A percentile compares a stretch with the other conserved stretches of the same genome.
These are phyloP conservation scores for Eucommia ulmoides DNA, from an alignment of 257 asterid genomes.

Conservation along the genomic window DNA sequence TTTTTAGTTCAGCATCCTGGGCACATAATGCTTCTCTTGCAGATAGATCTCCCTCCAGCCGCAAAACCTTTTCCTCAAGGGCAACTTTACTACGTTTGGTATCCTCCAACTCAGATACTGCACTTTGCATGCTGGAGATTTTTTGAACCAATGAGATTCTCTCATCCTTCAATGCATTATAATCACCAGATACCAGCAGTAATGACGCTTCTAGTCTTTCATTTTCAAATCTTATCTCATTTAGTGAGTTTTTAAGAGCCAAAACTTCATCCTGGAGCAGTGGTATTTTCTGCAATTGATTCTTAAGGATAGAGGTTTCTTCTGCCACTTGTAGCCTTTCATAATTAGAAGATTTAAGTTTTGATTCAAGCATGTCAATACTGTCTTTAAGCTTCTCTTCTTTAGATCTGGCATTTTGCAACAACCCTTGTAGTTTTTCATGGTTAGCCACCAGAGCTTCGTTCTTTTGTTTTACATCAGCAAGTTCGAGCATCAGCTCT, in stretches of 20 bases:
- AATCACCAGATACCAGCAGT: conserved; percentile 18
- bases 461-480: conserved; percentile 7
- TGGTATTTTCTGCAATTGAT: conserved; percentile 13
- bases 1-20: conserved; percentile 22
- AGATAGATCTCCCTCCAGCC: conserved; percentile 36
- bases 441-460: conserved; percentile 10
- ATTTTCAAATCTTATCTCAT: conserved; percentile 12
- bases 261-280: conserved; percentile 26
- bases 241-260: conserved; percentile 16
- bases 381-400: conserved; percentile 18
- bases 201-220: conserved; percentile 23
- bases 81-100: conserved; percentile 16
- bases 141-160: conserved; percentile 13
- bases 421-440: conserved; percentile 11
- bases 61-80: conserved; percentile 30
- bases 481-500: conserved; percentile 9
- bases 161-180: conserved; percentile 21
- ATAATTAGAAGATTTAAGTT: conserved; percentile 13
- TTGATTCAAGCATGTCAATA: conserved; percentile 21
- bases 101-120: conserved; percentile 17
- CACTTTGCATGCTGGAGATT: conserved; percentile 15
- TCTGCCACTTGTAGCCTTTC: conserved; percentile 28
- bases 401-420: conserved; percentile 9
- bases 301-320: conserved; percentile 14
- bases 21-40: conserved; percentile 25